Conservation (phyloP, 2,329 filamentous ascomycete species). For the Exophiala aquamarina region DNA sequence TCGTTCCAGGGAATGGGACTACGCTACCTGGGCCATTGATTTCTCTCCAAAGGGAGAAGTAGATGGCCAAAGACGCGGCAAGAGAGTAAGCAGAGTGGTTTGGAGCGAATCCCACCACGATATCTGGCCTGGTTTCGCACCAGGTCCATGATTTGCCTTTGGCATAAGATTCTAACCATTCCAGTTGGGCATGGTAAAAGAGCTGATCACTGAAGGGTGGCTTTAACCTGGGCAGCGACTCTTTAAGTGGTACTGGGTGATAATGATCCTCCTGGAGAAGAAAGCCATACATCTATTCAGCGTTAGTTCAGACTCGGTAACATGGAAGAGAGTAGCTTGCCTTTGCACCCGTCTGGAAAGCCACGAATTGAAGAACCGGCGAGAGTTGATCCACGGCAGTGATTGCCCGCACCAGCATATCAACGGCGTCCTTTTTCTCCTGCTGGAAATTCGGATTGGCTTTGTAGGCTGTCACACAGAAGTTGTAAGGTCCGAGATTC, state of each 20-base stretch:
- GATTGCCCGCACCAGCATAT: slow-evolving; percentile 9
- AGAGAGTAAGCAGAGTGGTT: slow-evolving; percentile 31
- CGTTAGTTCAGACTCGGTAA: background rate
- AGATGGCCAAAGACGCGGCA: slow-evolving; percentile 32
- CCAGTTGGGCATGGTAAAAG: slow-evolving; percentile 33
- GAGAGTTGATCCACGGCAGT: slow-evolving; percentile 12
- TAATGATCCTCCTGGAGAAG: slow-evolving; percentile 13
- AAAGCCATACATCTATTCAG: slow-evolving; percentile 10
- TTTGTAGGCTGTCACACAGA: slow-evolving; percentile 8
- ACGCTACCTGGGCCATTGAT: slow-evolving; percentile 27
- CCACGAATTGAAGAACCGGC: slow-evolving; percentile 9
- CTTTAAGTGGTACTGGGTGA: slow-evolving; percentile 28
- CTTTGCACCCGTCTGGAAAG: slow-evolving; percentile 13
- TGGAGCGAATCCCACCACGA: slow-evolving; percentile 34
- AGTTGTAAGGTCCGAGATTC: no score
- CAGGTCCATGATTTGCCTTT: slow-evolving; percentile 34
- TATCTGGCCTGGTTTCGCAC: slow-evolving; percentile 36
- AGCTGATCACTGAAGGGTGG: slow-evolving; percentile 32
- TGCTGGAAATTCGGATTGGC: slow-evolving; percentile 12
- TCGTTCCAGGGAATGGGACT: slow-evolving; percentile 31
- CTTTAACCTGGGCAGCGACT: slow-evolving; percentile 32
- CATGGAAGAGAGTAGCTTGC: background rate
- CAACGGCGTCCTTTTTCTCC: slow-evolving; percentile 13
- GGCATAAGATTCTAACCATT: slow-evolving; percentile 27
- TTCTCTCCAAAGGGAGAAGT: slow-evolving; percentile 32